Percentiles rank a stretch among this genome's conserved stretches.
Conservation (phyloP, 345 rosid genomes). For the Citrus sinensis region DNA sequence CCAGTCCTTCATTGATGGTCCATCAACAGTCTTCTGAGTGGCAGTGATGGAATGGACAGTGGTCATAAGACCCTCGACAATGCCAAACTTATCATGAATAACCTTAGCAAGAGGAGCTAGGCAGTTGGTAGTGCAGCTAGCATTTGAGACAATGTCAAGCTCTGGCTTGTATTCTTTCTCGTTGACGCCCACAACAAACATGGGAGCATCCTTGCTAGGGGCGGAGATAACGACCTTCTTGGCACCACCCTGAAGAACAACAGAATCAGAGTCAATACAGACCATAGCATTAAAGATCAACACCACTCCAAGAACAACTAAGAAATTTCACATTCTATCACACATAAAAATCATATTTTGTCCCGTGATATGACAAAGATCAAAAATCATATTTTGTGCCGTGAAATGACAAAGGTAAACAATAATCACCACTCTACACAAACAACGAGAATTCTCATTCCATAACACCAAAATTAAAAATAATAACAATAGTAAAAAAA, state of each 20-base stretch:
- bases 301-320: background rate
- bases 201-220: constrained; percentile 94
- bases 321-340: background rate
- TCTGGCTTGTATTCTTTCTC: constrained; percentile 86
- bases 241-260: constrained; percentile 73
- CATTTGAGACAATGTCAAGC: constrained; percentile 77
- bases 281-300: background rate
- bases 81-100: constrained; percentile 82
- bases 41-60: constrained; percentile 89
- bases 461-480: no score
- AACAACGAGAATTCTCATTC: background rate
- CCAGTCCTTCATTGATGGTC: constrained; percentile 93
- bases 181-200: constrained; percentile 93
- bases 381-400: background rate
- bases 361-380: background rate
- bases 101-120: constrained; percentile 98
- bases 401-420: background rate
- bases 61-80: constrained; percentile 96
- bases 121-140: constrained; percentile 97
- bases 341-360: background rate
- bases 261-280: background rate
- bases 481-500: no score
- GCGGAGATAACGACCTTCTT: constrained; percentile 94
- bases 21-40: constrained; percentile 96
- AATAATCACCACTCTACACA: background rate